phyloP scores from a whole-genome alignment of 139 green algal genomes.

The Mesotaenium endlicherianum region DNA sequence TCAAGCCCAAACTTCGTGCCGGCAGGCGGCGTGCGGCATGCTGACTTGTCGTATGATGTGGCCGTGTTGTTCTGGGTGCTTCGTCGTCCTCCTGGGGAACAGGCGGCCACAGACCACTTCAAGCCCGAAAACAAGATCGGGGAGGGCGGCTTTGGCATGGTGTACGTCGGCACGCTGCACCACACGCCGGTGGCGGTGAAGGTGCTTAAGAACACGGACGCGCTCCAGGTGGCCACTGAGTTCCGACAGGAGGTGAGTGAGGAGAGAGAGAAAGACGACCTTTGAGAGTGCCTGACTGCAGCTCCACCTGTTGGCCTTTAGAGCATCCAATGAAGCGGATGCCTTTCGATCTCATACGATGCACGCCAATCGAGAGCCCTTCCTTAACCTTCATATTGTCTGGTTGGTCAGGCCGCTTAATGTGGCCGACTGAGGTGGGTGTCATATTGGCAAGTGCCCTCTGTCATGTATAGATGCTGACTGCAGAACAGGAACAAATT shows the following conservation, averaged over 20 bases:
- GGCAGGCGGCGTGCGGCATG: not conserved
- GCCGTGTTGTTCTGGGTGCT: not conserved
- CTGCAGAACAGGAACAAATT: too few species aligned
- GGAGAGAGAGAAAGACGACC: too few species aligned
- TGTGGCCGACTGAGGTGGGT: too few species aligned
- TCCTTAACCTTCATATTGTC: too few species aligned
- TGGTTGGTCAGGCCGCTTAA: too few species aligned
- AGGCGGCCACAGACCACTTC: constrained; percentile 41
- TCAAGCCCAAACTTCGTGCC: not conserved
- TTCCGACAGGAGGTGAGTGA: constrained; percentile 41
- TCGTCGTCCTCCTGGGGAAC: not conserved
- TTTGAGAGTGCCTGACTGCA: too few species aligned
- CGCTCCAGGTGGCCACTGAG: constrained; percentile 21
- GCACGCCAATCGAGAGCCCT: too few species aligned
- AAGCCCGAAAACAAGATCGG: constrained; percentile 15
- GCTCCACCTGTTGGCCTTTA: too few species aligned
- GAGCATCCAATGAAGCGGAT: too few species aligned
- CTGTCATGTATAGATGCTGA: too few species aligned
- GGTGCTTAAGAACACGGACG: constrained; percentile 45
- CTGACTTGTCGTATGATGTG: not conserved
- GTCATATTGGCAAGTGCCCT: too few species aligned
- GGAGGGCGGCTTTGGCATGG: constrained; percentile 40
- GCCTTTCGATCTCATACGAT: too few species aligned
- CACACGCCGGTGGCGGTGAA: constrained; percentile 48
- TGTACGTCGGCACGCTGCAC: constrained; percentile 38